Evolutionary conservation across 192 early-diverging fungal genomes (phyloP).

Genomic region (Coemansia sp.): DNA sequence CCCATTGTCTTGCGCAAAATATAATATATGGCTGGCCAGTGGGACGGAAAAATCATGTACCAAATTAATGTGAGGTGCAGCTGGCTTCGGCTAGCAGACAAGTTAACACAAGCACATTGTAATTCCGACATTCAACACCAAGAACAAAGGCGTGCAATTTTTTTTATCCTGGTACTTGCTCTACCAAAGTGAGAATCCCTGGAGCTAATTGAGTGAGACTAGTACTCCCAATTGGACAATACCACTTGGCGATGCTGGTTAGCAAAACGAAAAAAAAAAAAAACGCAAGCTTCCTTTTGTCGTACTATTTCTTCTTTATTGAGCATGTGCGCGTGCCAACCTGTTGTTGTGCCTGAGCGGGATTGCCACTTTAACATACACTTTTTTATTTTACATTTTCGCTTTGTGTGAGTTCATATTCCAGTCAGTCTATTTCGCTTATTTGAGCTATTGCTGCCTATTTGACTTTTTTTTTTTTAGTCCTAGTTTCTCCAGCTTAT

Average conservation of each 20-base stretch:
- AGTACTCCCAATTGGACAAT: background rate
- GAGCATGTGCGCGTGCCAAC: background rate
- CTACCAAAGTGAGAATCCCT: background rate
- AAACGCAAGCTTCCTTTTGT: background rate
- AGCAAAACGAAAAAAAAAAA: background rate
- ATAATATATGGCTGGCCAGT: background rate
- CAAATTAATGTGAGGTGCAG: background rate
- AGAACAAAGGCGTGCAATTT: background rate
- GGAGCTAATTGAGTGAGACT: background rate
- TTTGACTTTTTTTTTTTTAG: background rate
- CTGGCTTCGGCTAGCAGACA: background rate
- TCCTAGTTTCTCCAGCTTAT: background rate
- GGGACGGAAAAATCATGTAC: background rate
- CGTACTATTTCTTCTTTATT: background rate
- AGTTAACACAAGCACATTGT: background rate
- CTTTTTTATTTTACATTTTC: background rate
- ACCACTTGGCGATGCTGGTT: background rate
- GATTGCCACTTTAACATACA: background rate
- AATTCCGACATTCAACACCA: background rate
- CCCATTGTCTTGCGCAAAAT: background rate
- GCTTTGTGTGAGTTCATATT: background rate
- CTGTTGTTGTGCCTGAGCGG: slow-evolving; percentile 4
- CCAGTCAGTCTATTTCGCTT: no score
- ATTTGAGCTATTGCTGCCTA: background rate
- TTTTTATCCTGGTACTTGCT: background rate